These are phyloP conservation scores for Bipolaris bicolor DNA, from an alignment of 2,329 filamentous ascomycete species.

Conservation along the genomic window DNA sequence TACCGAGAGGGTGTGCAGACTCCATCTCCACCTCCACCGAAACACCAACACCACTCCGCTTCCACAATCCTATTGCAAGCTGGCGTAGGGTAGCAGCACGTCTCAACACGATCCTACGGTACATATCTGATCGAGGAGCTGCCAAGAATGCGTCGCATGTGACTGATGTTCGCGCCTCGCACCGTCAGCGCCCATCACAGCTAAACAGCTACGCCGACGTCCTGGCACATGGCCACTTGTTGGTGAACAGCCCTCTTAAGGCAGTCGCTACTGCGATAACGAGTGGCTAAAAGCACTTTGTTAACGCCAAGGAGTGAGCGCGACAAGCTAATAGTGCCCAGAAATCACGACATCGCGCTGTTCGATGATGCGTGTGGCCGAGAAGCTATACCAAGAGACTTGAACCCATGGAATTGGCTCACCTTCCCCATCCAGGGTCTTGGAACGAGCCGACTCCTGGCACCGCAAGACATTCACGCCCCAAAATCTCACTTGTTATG, in stretches of 20 bases:
- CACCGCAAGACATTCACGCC: conserved; percentile 36
- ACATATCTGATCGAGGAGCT: background rate
- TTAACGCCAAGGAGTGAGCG: conserved; percentile 12
- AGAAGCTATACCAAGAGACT: conserved; percentile 29
- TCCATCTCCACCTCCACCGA: background rate
- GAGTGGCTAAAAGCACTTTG: background rate
- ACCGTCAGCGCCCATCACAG: background rate
- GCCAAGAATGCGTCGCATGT: no score
- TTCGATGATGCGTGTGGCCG: conserved; percentile 20
- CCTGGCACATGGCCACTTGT: background rate
- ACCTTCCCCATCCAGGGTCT: conserved; percentile 37
- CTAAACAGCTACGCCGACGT: background rate
- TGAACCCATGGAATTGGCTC: conserved; percentile 20
- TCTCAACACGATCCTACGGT: background rate
- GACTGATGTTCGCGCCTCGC: background rate
- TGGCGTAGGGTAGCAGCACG: background rate
- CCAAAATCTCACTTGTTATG: conserved; percentile 29
- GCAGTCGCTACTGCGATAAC: background rate
- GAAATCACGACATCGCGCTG: conserved; percentile 36
- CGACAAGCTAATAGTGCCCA: conserved; percentile 29
- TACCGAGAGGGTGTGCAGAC: background rate
- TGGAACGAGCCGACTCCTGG: conserved; percentile 20
- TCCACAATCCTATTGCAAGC: background rate
- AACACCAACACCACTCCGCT: background rate
- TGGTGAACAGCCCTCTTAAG: background rate